These are phyloP conservation scores for Alliaria petiolata DNA, from an alignment of 345 rosid genomes.

Conservation along the genomic window DNA sequence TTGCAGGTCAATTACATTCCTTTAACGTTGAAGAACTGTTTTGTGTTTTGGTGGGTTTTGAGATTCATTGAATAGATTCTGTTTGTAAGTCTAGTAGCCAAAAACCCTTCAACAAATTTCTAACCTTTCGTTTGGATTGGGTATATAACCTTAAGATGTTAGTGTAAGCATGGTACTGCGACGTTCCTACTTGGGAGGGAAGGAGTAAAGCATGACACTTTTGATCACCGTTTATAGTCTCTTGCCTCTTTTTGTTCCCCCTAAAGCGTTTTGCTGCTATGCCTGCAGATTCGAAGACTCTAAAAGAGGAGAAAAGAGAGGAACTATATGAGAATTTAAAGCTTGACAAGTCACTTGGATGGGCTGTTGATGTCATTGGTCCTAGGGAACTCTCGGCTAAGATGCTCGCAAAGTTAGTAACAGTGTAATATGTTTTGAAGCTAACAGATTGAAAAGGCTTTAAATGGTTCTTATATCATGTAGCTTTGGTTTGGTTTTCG, in stretches of 20 bases:
- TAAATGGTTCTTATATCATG: neutral
- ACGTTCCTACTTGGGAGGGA: neutral
- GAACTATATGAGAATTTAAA: conserved; percentile 70
- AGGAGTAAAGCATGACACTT: conserved; percentile 4
- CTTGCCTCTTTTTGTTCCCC: neutral
- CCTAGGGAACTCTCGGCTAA: conserved; percentile 89
- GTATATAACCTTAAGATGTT: neutral
- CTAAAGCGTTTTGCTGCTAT: neutral
- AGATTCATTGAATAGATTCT: too few relatives aligned
- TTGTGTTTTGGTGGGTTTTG: too few relatives aligned
- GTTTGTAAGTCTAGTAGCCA: neutral
- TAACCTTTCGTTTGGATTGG: neutral
- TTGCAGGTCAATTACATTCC: conserved; percentile 51
- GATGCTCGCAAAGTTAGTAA: conserved; percentile 78
- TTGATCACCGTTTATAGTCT: neutral
- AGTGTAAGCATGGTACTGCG: conserved; percentile 1
- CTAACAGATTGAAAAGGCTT: neutral
- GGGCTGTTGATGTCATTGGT: conserved; percentile 97
- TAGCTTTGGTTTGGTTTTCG: conserved; percentile 1
- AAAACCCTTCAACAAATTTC: neutral
- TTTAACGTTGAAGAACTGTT: neutral
- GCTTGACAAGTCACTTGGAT: conserved; percentile 72
- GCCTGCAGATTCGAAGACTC: conserved; percentile 79
- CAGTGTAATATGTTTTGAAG: neutral
- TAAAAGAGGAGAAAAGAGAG: conserved; percentile 93